A percentile compares a stretch with the other conserved stretches of the same genome.
These are phyloP conservation scores for Mortierella sp. DNA, from an alignment of 371 early-diverging fungal species.

Conservation along the genomic window DNA sequence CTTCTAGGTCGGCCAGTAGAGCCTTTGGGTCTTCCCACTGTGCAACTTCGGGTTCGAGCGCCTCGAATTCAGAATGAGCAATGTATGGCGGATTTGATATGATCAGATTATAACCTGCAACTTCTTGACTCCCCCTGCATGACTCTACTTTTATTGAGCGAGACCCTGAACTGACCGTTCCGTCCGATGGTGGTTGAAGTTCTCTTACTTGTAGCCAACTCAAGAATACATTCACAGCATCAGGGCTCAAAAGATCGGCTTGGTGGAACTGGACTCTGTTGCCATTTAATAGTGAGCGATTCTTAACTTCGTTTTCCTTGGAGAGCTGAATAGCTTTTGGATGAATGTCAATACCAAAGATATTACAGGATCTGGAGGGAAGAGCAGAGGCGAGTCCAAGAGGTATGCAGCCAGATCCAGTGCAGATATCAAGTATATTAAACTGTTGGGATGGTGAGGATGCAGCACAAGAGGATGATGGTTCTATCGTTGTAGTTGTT, in stretches of 20 bases:
- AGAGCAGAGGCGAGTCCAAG: conserved; percentile 81
- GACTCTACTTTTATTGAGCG: neutral
- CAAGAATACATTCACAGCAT: conserved; percentile 11
- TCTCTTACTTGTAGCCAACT: conserved; percentile 6
- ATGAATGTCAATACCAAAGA: conserved; percentile 66
- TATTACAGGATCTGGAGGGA: conserved; percentile 36
- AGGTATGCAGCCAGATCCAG: conserved; percentile 91
- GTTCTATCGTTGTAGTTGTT: too few species aligned
- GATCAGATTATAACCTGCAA: conserved; percentile 70
- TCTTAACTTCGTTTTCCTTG: conserved; percentile 48
- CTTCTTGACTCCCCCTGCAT: neutral
- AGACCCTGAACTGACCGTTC: neutral
- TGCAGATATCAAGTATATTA: conserved; percentile 88
- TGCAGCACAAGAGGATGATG: conserved; percentile 5
- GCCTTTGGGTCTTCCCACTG: conserved; percentile 92
- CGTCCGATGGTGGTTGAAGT: neutral
- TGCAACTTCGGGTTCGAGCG: conserved; percentile 78
- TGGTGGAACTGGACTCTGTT: conserved; percentile 60
- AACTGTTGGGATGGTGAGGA: conserved; percentile 47
- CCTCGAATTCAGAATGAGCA: conserved; percentile 74
- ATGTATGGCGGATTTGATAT: conserved; percentile 95
- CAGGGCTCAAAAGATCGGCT: conserved; percentile 61
- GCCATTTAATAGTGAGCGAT: conserved; percentile 16
- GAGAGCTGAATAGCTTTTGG: conserved; percentile 58
- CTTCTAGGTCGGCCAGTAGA: conserved; percentile 80